phyloP scores from a whole-genome alignment of 495 filamentous ascomycete genomes.

The Pyronema domesticum region DNA sequence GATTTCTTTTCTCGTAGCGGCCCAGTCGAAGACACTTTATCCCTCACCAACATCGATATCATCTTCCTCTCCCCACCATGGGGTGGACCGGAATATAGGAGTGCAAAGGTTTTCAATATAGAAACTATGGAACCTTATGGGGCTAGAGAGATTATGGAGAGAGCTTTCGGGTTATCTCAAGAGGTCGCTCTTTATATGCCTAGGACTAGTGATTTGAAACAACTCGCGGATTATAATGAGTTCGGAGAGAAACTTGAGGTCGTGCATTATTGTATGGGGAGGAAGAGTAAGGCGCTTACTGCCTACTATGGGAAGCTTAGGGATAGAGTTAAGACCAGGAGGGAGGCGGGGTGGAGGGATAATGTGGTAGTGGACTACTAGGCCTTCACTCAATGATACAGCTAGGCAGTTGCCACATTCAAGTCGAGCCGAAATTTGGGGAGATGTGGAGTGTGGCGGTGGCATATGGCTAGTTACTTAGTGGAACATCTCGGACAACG shows the following conservation, averaged over 20 bases:
- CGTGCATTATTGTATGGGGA: slow-evolving; percentile 80
- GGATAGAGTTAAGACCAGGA: background rate
- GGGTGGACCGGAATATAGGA: slow-evolving; percentile 74
- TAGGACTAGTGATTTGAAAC: slow-evolving; percentile 66
- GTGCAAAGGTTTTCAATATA: slow-evolving; percentile 68
- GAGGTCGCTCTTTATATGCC: slow-evolving; percentile 67
- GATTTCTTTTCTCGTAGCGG: slow-evolving; percentile 55
- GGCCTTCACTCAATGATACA: no score
- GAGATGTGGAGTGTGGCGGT: no score
- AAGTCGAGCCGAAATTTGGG: no score
- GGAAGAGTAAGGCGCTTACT: slow-evolving; percentile 52
- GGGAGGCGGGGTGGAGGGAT: background rate
- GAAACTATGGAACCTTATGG: slow-evolving; percentile 73
- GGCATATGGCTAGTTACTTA: no score
- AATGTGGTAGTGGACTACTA: no score
- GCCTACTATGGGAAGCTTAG: slow-evolving; percentile 12
- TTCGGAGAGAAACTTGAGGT: slow-evolving; percentile 41
- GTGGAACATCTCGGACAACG: no score
- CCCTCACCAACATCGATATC: slow-evolving; percentile 31
- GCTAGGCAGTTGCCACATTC: no score
- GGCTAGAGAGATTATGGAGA: slow-evolving; percentile 8
- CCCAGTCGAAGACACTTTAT: slow-evolving; percentile 8
- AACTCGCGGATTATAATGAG: slow-evolving; percentile 40
- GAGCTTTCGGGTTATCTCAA: slow-evolving; percentile 27
- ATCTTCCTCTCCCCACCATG: slow-evolving; percentile 88